A percentile compares a stretch with the other conserved stretches of the same genome.
These are phyloP conservation scores for Yamadazyma sp. DNA, from an alignment of 805 yeast genomes.

Conservation along the genomic window DNA sequence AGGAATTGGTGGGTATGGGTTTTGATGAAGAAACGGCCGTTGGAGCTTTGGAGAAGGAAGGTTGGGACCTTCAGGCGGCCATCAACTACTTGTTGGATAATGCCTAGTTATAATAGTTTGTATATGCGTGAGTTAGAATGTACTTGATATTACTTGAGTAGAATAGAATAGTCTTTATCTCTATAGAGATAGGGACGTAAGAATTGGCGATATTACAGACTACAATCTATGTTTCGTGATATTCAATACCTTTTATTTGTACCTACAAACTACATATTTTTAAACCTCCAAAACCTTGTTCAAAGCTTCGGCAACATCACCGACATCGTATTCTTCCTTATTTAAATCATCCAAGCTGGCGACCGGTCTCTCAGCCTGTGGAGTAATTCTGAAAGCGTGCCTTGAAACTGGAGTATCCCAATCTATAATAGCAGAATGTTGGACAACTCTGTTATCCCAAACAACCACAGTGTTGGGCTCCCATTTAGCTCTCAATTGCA, in stretches of 20 bases:
- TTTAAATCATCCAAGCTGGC: conserved; percentile 40
- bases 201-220: too few relatives aligned
- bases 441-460: conserved; percentile 77
- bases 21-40: conserved; percentile 65
- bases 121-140: conserved; percentile 2
- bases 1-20: conserved; percentile 89
- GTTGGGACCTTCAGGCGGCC: conserved; percentile 83
- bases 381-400: conserved; percentile 72
- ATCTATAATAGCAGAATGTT: conserved; percentile 70
- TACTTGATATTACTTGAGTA: too few relatives aligned
- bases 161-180: too few relatives aligned
- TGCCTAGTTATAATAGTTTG: conserved; percentile 37
- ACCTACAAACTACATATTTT: too few relatives aligned
- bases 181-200: too few relatives aligned
- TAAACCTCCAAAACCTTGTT: conserved; percentile 9
- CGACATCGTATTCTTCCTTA: conserved; percentile 33
- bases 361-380: conserved; percentile 72
- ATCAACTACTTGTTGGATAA: conserved; percentile 79
- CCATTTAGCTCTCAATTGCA: conserved; percentile 71
- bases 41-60: conserved; percentile 64
- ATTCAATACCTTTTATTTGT: too few relatives aligned
- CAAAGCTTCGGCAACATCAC: conserved; percentile 30
- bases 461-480: conserved; percentile 67
- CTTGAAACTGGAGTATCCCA: conserved; percentile 67
- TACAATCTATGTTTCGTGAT: too few relatives aligned